Evolutionary conservation across 768 basidiomycete genomes (phyloP).

Genomic region (Amylocystis lapponica): DNA sequence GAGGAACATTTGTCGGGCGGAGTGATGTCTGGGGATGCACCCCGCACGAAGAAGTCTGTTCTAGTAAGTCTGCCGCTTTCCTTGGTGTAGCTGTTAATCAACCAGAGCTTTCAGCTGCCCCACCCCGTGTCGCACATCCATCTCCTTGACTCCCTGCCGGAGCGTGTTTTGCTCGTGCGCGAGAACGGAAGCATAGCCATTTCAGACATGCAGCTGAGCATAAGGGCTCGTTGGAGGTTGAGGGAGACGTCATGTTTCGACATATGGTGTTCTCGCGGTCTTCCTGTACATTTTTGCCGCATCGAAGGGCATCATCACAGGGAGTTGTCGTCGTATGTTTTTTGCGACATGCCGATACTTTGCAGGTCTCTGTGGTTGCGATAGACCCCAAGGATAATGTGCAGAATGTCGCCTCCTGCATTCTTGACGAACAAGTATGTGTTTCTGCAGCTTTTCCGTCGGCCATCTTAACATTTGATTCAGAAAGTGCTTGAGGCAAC

Average conservation of each 20-base stretch:
- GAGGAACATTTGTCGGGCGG: constrained; percentile 37
- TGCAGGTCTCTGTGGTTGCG: constrained; percentile 5
- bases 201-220: constrained; percentile 22
- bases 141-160: constrained; percentile 22
- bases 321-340: constrained; percentile 11
- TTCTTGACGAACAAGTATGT: constrained; percentile 10
- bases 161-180: constrained; percentile 29
- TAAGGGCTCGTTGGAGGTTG: constrained; percentile 14
- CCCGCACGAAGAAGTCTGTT: constrained; percentile 35
- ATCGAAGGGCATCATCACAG: constrained; percentile 1
- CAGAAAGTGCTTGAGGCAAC: no score
- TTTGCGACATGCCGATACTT: constrained; percentile 2
- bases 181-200: constrained; percentile 29
- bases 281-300: constrained; percentile 15
- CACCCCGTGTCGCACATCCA: constrained; percentile 35
- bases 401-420: constrained; percentile 4
- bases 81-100: no score
- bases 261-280: constrained; percentile 22
- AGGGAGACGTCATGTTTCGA: constrained; percentile 13
- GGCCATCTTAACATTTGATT: no score
- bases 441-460: no score
- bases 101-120: constrained; percentile 32
- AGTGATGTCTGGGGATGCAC: constrained; percentile 16
- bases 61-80: constrained; percentile 44
- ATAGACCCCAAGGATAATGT: constrained; percentile 6